phyloP scores from a whole-genome alignment of 352 stramenopile species.

The Phytophthora nicotianae region DNA sequence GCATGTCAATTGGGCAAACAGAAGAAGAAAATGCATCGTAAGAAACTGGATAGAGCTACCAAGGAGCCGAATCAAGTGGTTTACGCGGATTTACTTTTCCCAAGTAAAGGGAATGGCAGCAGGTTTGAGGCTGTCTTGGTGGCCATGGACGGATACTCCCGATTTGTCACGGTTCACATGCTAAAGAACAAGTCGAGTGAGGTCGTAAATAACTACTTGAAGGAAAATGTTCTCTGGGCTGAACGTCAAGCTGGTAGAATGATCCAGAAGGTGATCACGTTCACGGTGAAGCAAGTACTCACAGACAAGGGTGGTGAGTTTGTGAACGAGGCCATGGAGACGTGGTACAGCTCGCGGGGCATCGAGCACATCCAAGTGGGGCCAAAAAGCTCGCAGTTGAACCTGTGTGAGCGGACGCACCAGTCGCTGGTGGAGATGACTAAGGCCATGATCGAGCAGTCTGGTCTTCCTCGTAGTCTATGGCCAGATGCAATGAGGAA shows the following conservation, averaged over 20 bases:
- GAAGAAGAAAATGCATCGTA: slow-evolving; percentile 8
- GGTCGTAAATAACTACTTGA: no score
- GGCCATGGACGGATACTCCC: slow-evolving; percentile 16
- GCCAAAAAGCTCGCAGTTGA: no score
- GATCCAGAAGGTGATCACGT: no score
- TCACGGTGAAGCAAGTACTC: no score
- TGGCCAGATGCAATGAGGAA: neutral
- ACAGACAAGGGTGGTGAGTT: no score
- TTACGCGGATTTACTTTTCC: slow-evolving; percentile 13
- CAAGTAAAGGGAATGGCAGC: neutral
- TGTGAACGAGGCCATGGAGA: no score
- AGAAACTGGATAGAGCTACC: slow-evolving; percentile 14
- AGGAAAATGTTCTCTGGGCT: no score
- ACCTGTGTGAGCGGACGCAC: no score
- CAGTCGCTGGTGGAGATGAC: no score
- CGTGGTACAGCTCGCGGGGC: no score
- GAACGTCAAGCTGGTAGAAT: no score
- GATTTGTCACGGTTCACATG: slow-evolving; percentile 12
- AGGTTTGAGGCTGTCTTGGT: slow-evolving; percentile 8
- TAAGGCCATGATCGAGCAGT: neutral
- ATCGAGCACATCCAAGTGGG: neutral
- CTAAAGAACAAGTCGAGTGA: no score
- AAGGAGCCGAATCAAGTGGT: slow-evolving; percentile 17
- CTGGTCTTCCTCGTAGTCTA: neutral
- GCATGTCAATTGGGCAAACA: slow-evolving; percentile 10